phyloP scores from a whole-genome alignment of 768 basidiomycete genomes.

The Thelephora ganbajun region DNA sequence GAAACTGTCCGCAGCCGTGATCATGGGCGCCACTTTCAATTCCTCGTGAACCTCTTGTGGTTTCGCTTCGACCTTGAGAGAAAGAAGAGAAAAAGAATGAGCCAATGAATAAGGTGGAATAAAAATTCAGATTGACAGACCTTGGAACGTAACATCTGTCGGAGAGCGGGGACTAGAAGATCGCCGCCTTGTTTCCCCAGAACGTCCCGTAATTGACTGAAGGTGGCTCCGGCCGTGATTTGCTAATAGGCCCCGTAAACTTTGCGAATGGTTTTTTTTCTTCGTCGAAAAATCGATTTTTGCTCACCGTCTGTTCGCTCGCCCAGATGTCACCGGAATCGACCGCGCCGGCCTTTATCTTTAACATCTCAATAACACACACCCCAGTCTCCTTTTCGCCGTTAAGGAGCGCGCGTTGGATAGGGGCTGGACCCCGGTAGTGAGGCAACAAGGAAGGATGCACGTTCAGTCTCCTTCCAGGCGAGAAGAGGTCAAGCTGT shows the following conservation, averaged over 20 bases:
- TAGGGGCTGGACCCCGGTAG: constrained; percentile 85
- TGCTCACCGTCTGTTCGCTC: constrained; percentile 35
- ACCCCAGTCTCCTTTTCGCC: constrained; percentile 63
- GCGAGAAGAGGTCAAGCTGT: constrained; percentile 48
- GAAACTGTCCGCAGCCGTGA: constrained; percentile 35
- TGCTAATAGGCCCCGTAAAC: constrained; percentile 22
- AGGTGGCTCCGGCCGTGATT: constrained; percentile 37
- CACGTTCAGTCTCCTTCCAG: constrained; percentile 57
- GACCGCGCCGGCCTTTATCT: constrained; percentile 45
- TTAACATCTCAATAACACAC: constrained; percentile 65
- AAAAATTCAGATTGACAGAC: constrained; percentile 5
- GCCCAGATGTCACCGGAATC: constrained; percentile 71
- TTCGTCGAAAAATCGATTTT: background rate
- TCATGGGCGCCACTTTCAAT: constrained; percentile 42
- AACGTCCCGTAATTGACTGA: constrained; percentile 36
- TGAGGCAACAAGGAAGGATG: constrained; percentile 81
- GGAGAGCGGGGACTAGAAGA: constrained; percentile 56
- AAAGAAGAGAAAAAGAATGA: background rate
- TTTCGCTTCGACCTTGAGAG: constrained; percentile 29
- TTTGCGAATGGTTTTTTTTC: no score
- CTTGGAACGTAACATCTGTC: constrained; percentile 40
- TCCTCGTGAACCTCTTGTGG: constrained; percentile 29
- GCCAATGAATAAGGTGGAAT: background rate
- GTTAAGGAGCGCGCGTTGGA: constrained; percentile 69
- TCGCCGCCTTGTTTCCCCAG: constrained; percentile 55